These are phyloP conservation scores for Hapsidospora chrysogenum DNA, from an alignment of 495 filamentous ascomycete genomes.

Conservation along the genomic window DNA sequence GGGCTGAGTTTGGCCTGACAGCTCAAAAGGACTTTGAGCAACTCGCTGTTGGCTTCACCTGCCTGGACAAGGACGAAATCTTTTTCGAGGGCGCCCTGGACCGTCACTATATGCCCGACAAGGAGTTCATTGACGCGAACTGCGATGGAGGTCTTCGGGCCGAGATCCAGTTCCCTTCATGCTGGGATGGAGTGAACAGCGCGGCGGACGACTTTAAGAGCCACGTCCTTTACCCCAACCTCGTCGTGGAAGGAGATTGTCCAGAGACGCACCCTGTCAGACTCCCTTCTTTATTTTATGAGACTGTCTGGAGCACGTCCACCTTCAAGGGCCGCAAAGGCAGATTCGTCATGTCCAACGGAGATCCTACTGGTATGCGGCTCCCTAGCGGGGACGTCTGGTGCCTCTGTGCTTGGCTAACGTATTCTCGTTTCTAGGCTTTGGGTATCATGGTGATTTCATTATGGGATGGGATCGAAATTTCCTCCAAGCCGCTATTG, in stretches of 20 bases:
- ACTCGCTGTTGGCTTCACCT: slow-evolving; percentile 85
- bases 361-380: slow-evolving; percentile 50
- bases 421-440: slow-evolving; percentile 29
- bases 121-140: slow-evolving; percentile 57
- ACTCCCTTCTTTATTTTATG: slow-evolving; percentile 62
- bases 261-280: slow-evolving; percentile 54
- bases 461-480: slow-evolving; percentile 60
- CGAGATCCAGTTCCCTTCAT: slow-evolving; percentile 81
- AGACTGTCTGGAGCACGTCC: slow-evolving; percentile 73
- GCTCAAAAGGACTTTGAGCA: slow-evolving; percentile 54
- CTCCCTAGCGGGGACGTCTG: too few relatives aligned
- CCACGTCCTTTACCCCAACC: slow-evolving; percentile 62
- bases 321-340: slow-evolving; percentile 50
- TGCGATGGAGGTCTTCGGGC: slow-evolving; percentile 63
- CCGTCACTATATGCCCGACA: slow-evolving; percentile 67
- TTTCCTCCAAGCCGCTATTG: slow-evolving; percentile 40
- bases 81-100: slow-evolving; percentile 58
- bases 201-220: slow-evolving; percentile 36
- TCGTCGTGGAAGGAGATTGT: slow-evolving; percentile 62
- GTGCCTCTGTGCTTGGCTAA: neutral
- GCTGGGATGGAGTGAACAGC: slow-evolving; percentile 51
- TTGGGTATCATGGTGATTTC: slow-evolving; percentile 76
- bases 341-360: slow-evolving; percentile 65
- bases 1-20: slow-evolving; percentile 36
- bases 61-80: slow-evolving; percentile 48